A percentile compares a stretch with the other conserved stretches of the same genome.
Evolutionary conservation across 768 basidiomycete species (phyloP).

Genomic region (Phanerodontia chrysosporium): DNA sequence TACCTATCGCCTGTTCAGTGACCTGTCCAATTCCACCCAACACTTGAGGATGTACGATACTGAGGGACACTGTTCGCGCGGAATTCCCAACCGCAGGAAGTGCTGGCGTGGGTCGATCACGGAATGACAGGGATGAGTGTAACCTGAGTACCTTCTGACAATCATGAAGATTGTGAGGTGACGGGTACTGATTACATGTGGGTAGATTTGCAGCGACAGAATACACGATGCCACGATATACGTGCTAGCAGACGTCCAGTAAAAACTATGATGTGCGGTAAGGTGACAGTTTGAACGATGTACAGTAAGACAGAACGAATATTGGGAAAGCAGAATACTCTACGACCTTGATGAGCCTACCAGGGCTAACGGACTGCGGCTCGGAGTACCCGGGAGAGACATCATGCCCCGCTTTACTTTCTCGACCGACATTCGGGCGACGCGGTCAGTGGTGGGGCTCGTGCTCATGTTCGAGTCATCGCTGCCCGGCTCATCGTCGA

Average conservation of each 20-base stretch:
- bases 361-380: background rate
- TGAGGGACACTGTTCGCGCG: too few species aligned
- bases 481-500: conserved; percentile 37
- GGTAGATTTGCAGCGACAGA: background rate
- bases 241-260: background rate
- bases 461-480: conserved; percentile 42
- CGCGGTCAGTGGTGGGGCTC: conserved; percentile 44
- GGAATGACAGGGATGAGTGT: too few species aligned
- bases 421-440: conserved; percentile 15
- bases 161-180: too few species aligned
- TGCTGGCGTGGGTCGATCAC: too few species aligned
- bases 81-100: too few species aligned
- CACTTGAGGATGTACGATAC: too few species aligned
- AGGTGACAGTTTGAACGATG: background rate
- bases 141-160: too few species aligned
- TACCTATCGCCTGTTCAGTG: too few species aligned
- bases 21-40: too few species aligned
- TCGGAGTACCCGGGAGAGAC: background rate
- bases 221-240: background rate
- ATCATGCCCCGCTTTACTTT: background rate
- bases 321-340: background rate
- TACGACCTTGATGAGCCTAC: background rate
- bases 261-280: background rate
- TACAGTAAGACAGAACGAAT: background rate
- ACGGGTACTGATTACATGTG: background rate